Percentiles rank a stretch among this genome's conserved stretches.
Conservation (phyloP, 352 stramenopile species). For the Phytophthora idaei region DNA sequence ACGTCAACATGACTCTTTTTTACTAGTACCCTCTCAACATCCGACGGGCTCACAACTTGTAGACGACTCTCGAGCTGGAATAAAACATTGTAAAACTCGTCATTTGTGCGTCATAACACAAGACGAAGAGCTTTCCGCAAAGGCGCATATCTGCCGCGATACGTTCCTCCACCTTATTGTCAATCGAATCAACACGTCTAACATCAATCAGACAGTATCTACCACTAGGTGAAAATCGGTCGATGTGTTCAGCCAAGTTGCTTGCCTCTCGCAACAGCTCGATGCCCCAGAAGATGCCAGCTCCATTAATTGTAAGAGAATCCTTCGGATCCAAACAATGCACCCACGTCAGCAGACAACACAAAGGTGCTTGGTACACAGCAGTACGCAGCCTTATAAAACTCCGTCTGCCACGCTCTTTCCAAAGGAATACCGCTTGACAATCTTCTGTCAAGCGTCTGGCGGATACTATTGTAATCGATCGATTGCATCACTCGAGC, state of each 20-base stretch:
- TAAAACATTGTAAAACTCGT: no score
- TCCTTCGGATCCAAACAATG: constrained; percentile 18
- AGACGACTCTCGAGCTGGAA: no score
- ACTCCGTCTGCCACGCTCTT: constrained; percentile 22
- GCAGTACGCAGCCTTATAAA: constrained; percentile 13
- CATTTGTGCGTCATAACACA: constrained; percentile 8
- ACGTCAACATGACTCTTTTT: no score
- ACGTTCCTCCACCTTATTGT: background rate
- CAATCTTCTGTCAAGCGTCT: constrained; percentile 17
- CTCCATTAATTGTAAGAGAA: constrained; percentile 22
- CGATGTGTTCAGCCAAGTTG: constrained; percentile 5
- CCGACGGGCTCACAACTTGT: no score
- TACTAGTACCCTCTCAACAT: no score
- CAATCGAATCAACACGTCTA: constrained; percentile 5
- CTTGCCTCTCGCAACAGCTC: constrained; percentile 12
- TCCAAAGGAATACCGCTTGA: constrained; percentile 13
- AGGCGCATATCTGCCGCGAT: constrained; percentile 12
- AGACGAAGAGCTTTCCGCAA: constrained; percentile 17
- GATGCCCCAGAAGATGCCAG: constrained; percentile 16
- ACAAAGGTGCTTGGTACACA: constrained; percentile 12
- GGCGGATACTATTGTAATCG: constrained; percentile 9
- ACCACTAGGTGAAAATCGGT: constrained; percentile 13
- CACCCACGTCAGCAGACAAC: constrained; percentile 11
- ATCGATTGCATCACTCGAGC: constrained; percentile 2
- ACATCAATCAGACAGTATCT: constrained; percentile 18